These are phyloP conservation scores for Alternaria novae-zelandiae DNA, from an alignment of 2,329 filamentous ascomycete genomes.

Conservation along the genomic window DNA sequence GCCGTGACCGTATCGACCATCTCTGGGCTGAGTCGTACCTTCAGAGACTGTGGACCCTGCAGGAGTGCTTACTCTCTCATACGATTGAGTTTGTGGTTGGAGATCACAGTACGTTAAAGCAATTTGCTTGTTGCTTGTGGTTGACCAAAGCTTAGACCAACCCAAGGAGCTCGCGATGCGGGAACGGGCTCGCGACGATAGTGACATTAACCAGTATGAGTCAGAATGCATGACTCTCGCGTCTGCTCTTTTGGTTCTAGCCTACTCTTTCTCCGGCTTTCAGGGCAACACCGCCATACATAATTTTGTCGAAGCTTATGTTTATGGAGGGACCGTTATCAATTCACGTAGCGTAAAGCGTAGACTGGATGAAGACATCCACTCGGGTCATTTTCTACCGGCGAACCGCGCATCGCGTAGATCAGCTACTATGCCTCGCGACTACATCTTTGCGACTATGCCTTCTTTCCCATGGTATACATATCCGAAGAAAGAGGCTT, in stretches of 20 bases:
- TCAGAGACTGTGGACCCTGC: neutral
- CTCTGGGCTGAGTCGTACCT: neutral
- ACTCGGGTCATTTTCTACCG: neutral
- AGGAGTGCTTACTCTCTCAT: neutral
- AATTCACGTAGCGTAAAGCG: neutral
- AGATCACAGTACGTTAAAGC: neutral
- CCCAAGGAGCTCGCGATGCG: neutral
- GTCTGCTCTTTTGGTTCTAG: neutral
- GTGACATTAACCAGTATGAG: no score
- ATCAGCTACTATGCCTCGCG: neutral
- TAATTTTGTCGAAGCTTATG: neutral
- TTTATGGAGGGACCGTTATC: neutral
- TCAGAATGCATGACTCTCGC: no score
- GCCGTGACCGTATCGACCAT: rapidly evolving
- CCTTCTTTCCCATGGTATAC: neutral
- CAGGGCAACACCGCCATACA: neutral
- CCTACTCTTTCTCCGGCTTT: neutral
- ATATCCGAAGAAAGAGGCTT: neutral
- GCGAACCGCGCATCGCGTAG: neutral
- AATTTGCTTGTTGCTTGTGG: neutral
- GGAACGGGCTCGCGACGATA: neutral
- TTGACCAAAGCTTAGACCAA: neutral
- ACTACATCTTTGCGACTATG: neutral
- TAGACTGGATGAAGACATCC: neutral
- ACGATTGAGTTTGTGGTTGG: neutral